Conservation (phyloP, 148 eudicot species). For the Suaeda aralocaspica region DNA sequence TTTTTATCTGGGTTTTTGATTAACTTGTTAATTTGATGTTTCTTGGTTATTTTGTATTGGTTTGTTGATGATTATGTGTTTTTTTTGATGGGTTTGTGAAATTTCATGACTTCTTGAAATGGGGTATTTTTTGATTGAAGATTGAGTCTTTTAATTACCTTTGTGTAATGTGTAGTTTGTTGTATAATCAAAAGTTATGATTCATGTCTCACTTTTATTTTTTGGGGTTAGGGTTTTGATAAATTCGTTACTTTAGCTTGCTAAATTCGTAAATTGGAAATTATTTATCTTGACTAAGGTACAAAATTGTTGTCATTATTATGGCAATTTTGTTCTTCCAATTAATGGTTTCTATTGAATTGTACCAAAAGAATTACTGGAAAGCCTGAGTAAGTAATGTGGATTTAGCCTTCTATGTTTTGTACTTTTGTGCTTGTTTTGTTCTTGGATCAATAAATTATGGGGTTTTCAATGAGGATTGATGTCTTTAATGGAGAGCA, state of each 20-base stretch:
- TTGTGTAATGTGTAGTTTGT: constrained; percentile 2
- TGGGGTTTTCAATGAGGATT: too few species aligned
- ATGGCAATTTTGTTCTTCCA: background rate
- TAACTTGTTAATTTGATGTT: background rate
- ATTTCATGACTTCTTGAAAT: background rate
- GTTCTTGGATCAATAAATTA: background rate
- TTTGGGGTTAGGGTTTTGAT: constrained; percentile 13
- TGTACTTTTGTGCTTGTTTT: background rate
- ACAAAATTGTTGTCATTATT: background rate
- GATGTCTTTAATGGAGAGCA: background rate
- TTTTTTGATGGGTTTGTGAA: background rate
- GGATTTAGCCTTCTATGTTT: background rate
- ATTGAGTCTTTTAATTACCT: background rate
- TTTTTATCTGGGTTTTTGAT: constrained; percentile 12
- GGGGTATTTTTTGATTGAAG: background rate
- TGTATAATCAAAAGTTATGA: background rate
- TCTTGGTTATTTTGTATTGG: background rate
- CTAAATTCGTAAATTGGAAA: background rate
- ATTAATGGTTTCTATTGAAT: background rate
- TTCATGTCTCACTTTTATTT: background rate
- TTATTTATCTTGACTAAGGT: background rate
- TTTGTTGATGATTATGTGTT: background rate
- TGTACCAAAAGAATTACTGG: too few species aligned
- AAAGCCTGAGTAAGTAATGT: background rate
- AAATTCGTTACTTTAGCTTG: background rate